Evolutionary conservation across 169 alveolate genomes (phyloP).

Genomic region (Plasmodium inui): DNA sequence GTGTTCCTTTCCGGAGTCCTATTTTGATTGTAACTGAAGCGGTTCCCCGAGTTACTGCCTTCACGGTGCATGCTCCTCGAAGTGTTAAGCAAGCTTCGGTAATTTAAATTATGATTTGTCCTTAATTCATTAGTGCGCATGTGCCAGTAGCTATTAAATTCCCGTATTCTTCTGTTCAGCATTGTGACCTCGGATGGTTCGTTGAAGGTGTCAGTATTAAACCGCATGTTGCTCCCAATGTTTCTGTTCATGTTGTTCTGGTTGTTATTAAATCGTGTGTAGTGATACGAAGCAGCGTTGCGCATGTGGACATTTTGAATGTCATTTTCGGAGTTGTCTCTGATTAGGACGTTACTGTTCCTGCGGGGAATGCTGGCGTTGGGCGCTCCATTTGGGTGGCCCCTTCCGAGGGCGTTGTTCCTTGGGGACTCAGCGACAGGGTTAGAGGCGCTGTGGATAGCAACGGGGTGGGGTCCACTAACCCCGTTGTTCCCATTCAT

Average conservation of each 20-base stretch:
- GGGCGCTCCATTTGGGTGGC: neutral
- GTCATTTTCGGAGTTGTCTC: conserved; percentile 1
- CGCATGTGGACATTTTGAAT: neutral
- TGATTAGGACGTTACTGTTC: neutral
- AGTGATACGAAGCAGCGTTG: neutral
- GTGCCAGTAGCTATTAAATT: conserved; percentile 55
- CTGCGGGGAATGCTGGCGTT: neutral
- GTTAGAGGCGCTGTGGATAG: neutral
- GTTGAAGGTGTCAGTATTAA: conserved; percentile 21
- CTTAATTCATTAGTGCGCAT: neutral
- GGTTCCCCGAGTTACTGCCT: neutral
- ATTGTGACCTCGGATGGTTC: conserved; percentile 72
- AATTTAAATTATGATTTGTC: neutral
- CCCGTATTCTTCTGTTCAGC: conserved; percentile 64
- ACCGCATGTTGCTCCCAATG: neutral
- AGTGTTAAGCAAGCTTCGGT: neutral
- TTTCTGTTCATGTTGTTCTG: neutral
- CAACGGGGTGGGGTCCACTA: neutral
- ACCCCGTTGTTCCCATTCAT: neutral
- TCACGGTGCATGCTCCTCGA: neutral
- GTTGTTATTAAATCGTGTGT: neutral
- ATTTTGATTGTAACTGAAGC: conserved; percentile 14
- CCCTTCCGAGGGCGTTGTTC: neutral
- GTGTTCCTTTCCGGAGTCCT: conserved; percentile 22
- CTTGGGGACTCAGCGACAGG: neutral